Evolutionary conservation across 495 filamentous ascomycete species (phyloP), one percentile per base, ranked within the genome.

Genomic region (Penicillium subrubescens): DNA sequence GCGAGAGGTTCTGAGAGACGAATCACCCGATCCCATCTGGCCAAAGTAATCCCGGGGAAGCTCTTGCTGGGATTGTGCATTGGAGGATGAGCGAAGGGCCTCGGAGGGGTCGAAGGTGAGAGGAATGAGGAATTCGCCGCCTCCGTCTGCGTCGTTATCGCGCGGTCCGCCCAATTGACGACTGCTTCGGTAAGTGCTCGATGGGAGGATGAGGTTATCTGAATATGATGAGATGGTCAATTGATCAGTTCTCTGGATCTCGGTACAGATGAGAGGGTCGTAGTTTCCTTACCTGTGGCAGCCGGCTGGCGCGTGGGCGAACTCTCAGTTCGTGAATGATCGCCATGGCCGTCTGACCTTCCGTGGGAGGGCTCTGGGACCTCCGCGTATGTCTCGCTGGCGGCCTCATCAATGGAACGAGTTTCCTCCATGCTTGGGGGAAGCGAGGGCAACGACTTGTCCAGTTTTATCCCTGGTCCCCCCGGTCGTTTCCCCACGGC

Each of bases 401-500:
- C 71, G 8, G 88, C 85, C 39, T 90, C 89, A 29, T 91, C 90
- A n/a, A 84, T 79, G 34, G 91, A 87, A 21, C 84, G 85, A 3
- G 82, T 81, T 50, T 86, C 82, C 25, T 89, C 82, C 25, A 87
- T 89, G 72, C 83, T 90, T 8, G 92, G 92, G 39, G 95, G 95
- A 41, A 98, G 81, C 52, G 95, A 95, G 8, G 95, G 95, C 12
- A 99, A 84, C 11, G 93, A 96, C 70, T 99, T 99, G 76, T 99
- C 94, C 34, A 92, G 83, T 55, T 94, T 87, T 77, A 90, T 86
- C 82, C 51, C 83, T 70, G 59, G 88, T 10, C 76, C 67, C 4
- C 84, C 79, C 61, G 85, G 81, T 70, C 88, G 34, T 89, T 59
- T 74, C 64, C 48, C 84, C 79, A 66, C 87, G 78, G 64, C 70